Conservation (phyloP, 2,329 filamentous ascomycete species). For the Botryotinia globosa region DNA sequence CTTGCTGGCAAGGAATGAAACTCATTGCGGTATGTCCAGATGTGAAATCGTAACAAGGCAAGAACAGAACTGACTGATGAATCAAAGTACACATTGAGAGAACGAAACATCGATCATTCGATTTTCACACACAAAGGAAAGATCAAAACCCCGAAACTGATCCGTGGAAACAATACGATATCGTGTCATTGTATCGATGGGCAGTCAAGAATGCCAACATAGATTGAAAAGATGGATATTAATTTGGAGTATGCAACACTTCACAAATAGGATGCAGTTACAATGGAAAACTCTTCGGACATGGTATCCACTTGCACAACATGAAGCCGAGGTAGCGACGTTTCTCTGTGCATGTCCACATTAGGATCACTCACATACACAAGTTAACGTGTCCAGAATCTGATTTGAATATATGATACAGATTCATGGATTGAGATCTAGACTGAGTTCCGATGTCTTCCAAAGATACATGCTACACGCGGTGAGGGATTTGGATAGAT, state of each 20-base stretch:
- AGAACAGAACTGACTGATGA: too few relatives aligned
- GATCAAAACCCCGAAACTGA: not conserved
- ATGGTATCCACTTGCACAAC: not conserved
- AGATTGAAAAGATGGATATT: not conserved
- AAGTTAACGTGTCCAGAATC: not conserved
- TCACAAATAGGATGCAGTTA: not conserved
- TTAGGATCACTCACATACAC: not conserved
- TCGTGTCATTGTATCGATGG: not conserved
- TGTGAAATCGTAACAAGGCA: not conserved
- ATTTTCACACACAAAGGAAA: not conserved
- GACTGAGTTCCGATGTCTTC: not conserved
- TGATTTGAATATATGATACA: not conserved
- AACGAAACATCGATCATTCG: not conserved
- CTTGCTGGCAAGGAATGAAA: too few relatives aligned
- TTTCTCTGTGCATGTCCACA: not conserved
- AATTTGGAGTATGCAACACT: not conserved
- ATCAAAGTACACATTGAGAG: not conserved
- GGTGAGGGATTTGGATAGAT: not conserved
- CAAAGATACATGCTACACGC: not conserved
- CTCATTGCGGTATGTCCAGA: not conserved
- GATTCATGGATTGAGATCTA: not conserved
- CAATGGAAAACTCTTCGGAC: not conserved
- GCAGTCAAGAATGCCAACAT: not conserved
- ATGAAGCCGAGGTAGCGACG: not conserved
- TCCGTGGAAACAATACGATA: not conserved